Evolutionary conservation across 768 basidiomycete species (phyloP).

Genomic region (Suillus fuscotomentosus): DNA sequence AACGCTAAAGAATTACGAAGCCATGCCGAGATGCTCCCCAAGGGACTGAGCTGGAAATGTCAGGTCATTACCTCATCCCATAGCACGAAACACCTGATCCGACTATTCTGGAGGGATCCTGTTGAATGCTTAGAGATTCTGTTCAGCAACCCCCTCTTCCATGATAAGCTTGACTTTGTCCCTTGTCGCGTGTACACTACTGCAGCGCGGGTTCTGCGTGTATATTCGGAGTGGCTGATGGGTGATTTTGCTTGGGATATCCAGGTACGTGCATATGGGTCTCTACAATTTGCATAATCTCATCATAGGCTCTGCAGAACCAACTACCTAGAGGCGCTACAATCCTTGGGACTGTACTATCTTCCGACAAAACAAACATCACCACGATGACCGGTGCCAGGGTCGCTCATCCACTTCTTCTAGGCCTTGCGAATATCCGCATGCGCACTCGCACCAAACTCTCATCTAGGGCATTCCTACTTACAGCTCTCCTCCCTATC

Average conservation of each 20-base stretch:
- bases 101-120: slow-evolving; percentile 25
- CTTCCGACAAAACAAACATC: slow-evolving; percentile 32
- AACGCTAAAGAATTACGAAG: slow-evolving; percentile 24
- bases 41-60: slow-evolving; percentile 21
- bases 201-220: slow-evolving; percentile 6
- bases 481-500: no score
- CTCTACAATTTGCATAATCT: not conserved
- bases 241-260: slow-evolving; percentile 22
- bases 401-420: slow-evolving; percentile 11
- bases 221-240: slow-evolving; percentile 23
- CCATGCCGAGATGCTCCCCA: slow-evolving; percentile 19
- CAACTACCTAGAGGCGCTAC: slow-evolving; percentile 10
- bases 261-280: slow-evolving; percentile 17
- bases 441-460: slow-evolving; percentile 14
- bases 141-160: slow-evolving; percentile 20
- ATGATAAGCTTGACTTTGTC: slow-evolving; percentile 17
- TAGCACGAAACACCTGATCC: slow-evolving; percentile 22
- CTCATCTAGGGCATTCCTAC: not conserved
- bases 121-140: slow-evolving; percentile 22
- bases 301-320: slow-evolving; percentile 12
- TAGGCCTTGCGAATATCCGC: slow-evolving; percentile 15
- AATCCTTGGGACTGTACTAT: slow-evolving; percentile 28
- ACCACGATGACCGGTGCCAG: slow-evolving; percentile 6
- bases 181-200: slow-evolving; percentile 9
- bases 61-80: slow-evolving; percentile 4